Conservation (phyloP, 2,329 filamentous ascomycete genomes). For the Talaromyces sp. region DNA sequence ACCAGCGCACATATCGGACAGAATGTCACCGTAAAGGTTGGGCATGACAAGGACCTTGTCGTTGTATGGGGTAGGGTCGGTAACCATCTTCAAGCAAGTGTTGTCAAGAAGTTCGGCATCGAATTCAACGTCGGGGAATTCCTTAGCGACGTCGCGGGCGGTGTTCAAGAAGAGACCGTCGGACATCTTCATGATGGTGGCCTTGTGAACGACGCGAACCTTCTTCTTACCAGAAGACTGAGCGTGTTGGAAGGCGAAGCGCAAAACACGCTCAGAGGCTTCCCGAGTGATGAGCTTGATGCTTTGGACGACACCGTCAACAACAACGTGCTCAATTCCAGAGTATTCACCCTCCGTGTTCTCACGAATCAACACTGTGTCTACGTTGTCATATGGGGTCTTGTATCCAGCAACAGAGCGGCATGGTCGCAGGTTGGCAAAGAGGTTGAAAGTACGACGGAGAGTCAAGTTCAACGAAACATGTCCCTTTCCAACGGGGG, state of each 20-base stretch:
- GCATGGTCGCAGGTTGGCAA: constrained; percentile 98
- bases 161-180: constrained; percentile 95
- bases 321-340: constrained; percentile 96
- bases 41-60: constrained; percentile 98
- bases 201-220: constrained; percentile 98
- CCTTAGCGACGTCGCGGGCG: constrained; percentile 80
- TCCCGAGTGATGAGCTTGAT: constrained; percentile 99
- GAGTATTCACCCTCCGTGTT: constrained; percentile 99
- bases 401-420: constrained; percentile 95
- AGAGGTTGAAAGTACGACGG: constrained; percentile 98
- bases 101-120: constrained; percentile 98
- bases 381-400: constrained; percentile 94
- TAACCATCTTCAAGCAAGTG: constrained; percentile 98
- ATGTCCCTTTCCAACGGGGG: constrained; percentile 96
- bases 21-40: constrained; percentile 98
- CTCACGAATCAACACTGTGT: constrained; percentile 96
- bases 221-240: constrained; percentile 89
- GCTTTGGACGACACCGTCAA: constrained; percentile 96
- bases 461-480: constrained; percentile 98
- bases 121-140: constrained; percentile 93
- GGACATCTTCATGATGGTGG: constrained; percentile 99
- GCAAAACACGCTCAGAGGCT: constrained; percentile 89
- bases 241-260: constrained; percentile 98
- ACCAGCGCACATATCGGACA: constrained; percentile 99
- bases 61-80: constrained; percentile 93